These are phyloP conservation scores for Stromatinia cepivora DNA, from an alignment of 2,329 filamentous ascomycete species.

Conservation along the genomic window DNA sequence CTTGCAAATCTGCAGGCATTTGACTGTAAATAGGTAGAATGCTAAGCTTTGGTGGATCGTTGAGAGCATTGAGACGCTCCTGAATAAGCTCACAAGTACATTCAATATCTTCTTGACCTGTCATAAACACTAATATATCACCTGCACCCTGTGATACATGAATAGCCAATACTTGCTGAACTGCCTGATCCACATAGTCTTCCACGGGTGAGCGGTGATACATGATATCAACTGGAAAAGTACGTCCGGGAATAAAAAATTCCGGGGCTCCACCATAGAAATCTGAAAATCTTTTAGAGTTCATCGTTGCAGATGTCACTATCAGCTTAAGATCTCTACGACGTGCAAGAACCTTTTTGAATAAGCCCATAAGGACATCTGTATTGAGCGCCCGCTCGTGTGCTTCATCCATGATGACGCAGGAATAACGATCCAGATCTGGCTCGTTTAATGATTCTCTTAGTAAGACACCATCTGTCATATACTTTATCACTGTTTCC, in stretches of 20 bases:
- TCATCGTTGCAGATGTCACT: conserved; percentile 98
- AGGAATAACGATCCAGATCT: conserved; percentile 93
- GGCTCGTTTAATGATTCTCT: conserved; percentile 90
- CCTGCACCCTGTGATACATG: conserved; percentile 92
- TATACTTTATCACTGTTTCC: conserved; percentile 96
- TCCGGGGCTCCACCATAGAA: conserved; percentile 97
- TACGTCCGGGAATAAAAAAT: conserved; percentile 92
- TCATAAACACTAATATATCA: conserved; percentile 99
- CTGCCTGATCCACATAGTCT: conserved; percentile 95
- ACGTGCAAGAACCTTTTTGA: conserved; percentile 93
- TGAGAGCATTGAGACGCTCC: conserved; percentile 82
- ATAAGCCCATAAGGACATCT: conserved; percentile 93
- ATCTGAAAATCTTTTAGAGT: conserved; percentile 89
- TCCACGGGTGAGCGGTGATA: conserved; percentile 94
- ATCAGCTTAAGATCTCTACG: conserved; percentile 92
- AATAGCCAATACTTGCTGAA: conserved; percentile 92
- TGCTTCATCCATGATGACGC: conserved; percentile 99
- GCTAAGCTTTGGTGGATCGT: conserved; percentile 90
- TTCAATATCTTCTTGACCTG: conserved; percentile 97
- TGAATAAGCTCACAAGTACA: conserved; percentile 91
- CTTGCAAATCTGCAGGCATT: conserved; percentile 96
- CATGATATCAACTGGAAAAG: conserved; percentile 95
- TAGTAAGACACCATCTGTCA: conserved; percentile 95
- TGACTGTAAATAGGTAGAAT: conserved; percentile 98
- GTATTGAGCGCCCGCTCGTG: conserved; percentile 97